phyloP scores from a whole-genome alignment of 139 green algal genomes.

The Chlorella sp. region DNA sequence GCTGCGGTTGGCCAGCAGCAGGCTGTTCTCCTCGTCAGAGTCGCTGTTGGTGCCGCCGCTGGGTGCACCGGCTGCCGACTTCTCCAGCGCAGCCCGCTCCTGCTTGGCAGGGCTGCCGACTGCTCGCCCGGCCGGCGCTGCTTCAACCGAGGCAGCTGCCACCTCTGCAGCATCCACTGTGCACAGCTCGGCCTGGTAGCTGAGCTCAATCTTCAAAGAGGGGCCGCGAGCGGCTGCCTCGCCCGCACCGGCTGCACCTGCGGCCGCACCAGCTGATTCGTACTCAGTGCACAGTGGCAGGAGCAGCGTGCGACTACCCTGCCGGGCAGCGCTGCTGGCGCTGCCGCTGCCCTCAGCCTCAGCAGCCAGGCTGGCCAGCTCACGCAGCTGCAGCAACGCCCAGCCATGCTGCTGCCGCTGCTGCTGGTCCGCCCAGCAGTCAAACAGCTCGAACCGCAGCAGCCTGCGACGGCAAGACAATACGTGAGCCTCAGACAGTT shows the following conservation, averaged over 20 bases:
- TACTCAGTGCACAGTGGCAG: constrained; percentile 35
- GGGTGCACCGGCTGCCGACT: background rate
- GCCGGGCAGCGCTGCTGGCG: too few relatives aligned
- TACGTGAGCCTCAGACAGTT: too few relatives aligned
- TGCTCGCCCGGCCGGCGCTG: background rate
- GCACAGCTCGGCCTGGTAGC: constrained; percentile 12
- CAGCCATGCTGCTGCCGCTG: constrained; percentile 28
- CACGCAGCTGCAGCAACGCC: background rate
- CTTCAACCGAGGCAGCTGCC: background rate
- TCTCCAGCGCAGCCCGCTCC: background rate
- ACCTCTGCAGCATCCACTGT: constrained; percentile 20
- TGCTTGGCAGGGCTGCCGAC: background rate
- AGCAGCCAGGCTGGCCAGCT: background rate
- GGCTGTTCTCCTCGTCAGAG: constrained; percentile 10
- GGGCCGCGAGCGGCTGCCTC: background rate
- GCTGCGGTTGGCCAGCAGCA: constrained; percentile 6
- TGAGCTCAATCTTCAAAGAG: constrained; percentile 7
- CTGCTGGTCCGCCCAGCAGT: constrained; percentile 20
- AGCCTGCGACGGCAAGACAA: constrained; percentile 6
- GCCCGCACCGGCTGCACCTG: background rate
- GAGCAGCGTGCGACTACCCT: background rate
- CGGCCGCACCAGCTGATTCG: background rate
- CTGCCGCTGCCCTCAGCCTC: background rate
- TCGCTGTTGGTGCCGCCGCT: background rate
- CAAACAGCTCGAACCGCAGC: constrained; percentile 31